Percentiles rank a stretch among this genome's conserved stretches.
Evolutionary conservation across 2,329 filamentous ascomycete genomes (phyloP).

Genomic region (Scedosporium boydii): DNA sequence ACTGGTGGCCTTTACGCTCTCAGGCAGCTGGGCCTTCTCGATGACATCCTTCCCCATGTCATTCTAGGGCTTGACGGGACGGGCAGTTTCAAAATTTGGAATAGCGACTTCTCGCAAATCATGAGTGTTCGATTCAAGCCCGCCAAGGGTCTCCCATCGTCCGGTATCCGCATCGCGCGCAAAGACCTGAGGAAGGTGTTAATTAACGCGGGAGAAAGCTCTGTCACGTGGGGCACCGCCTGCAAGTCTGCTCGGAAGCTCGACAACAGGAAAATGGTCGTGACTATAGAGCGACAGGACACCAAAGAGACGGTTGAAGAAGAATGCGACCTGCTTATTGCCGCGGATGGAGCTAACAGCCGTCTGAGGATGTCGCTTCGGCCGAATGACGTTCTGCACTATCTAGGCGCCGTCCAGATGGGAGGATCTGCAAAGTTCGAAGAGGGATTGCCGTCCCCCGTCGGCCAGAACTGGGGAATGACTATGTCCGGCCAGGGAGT

Average conservation of each 20-base stretch:
- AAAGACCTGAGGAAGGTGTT: slow-evolving; percentile 25
- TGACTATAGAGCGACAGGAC: background rate
- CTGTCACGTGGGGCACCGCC: background rate
- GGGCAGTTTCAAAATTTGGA: slow-evolving; percentile 31
- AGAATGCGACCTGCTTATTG: slow-evolving; percentile 32
- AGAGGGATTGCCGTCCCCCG: slow-evolving; percentile 19
- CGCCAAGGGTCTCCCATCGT: slow-evolving; percentile 22
- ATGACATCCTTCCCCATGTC: slow-evolving; percentile 19
- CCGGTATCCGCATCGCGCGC: slow-evolving; percentile 26
- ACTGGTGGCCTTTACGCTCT: slow-evolving; percentile 27
- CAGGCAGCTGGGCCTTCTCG: slow-evolving; percentile 27
- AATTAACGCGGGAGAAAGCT: slow-evolving; percentile 15
- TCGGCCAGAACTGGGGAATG: slow-evolving; percentile 29
- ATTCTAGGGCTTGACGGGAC: slow-evolving; percentile 19
- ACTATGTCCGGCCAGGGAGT: slow-evolving; percentile 27
- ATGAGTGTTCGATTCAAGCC: slow-evolving; percentile 21
- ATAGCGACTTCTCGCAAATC: slow-evolving; percentile 23
- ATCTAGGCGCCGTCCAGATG: slow-evolving; percentile 27
- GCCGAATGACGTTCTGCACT: slow-evolving; percentile 27
- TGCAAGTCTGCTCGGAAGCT: background rate
- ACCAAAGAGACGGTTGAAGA: background rate
- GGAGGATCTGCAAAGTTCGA: slow-evolving; percentile 28
- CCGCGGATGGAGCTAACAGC: slow-evolving; percentile 33
- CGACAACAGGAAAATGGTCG: background rate
- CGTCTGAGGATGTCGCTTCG: slow-evolving; percentile 27